phyloP scores from a whole-genome alignment of 768 basidiomycete genomes.

The Cystofilobasidium bisporidii region DNA sequence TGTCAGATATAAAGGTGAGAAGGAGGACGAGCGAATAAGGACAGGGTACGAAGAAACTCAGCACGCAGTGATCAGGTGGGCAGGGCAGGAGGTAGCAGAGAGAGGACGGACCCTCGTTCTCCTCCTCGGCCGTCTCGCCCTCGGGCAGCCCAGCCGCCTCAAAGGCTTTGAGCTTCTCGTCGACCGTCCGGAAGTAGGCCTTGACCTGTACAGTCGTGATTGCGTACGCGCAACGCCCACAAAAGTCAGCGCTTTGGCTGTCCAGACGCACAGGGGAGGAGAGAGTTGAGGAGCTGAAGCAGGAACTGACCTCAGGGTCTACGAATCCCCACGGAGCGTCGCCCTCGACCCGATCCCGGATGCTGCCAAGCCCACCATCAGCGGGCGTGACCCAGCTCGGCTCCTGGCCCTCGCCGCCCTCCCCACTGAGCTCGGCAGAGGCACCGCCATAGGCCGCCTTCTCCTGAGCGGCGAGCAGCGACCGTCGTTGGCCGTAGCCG shows the following conservation, averaged over 20 bases:
- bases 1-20: slow-evolving; percentile 34
- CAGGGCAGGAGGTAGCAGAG: background rate
- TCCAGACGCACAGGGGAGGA: too few relatives aligned
- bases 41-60: background rate
- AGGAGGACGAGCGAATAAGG: too few relatives aligned
- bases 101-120: slow-evolving; percentile 40
- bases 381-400: slow-evolving; percentile 26
- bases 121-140: slow-evolving; percentile 39
- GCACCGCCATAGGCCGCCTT: background rate
- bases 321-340: slow-evolving; percentile 85
- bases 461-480: background rate
- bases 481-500: background rate
- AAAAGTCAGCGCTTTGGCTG: too few relatives aligned
- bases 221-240: too few relatives aligned
- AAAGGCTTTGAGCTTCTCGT: slow-evolving; percentile 79
- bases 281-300: background rate
- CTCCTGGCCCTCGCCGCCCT: background rate
- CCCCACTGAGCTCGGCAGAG: background rate
- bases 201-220: slow-evolving; percentile 53
- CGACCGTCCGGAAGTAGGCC: slow-evolving; percentile 83
- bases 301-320: slow-evolving; percentile 52
- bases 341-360: slow-evolving; percentile 28
- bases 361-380: slow-evolving; percentile 25
- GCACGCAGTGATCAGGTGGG: too few relatives aligned
- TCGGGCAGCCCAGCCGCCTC: slow-evolving; percentile 46